phyloP scores from a whole-genome alignment of 2,329 filamentous ascomycete species.

The Dryadomyces quercivorus region DNA sequence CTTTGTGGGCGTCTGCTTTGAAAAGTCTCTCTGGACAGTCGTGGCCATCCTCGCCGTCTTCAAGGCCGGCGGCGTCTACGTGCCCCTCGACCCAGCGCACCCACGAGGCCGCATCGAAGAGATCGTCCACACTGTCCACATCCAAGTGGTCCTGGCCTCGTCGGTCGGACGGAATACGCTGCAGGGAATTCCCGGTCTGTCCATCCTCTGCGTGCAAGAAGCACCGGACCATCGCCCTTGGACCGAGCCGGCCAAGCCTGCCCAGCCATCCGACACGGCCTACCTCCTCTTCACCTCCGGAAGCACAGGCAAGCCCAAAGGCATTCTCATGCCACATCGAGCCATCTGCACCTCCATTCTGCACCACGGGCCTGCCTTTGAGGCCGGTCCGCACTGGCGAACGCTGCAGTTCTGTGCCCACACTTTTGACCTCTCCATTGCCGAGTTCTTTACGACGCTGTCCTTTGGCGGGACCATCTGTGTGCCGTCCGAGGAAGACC shows the following conservation, averaged over 20 bases:
- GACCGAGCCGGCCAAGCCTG: constrained; percentile 15
- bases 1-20: constrained; percentile 53
- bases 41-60: constrained; percentile 57
- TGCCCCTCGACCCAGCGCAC: constrained; percentile 35
- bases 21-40: constrained; percentile 58
- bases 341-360: constrained; percentile 42
- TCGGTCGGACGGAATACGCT: neutral
- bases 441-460: constrained; percentile 42
- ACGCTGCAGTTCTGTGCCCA: constrained; percentile 47
- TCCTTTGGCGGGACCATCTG: constrained; percentile 45
- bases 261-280: constrained; percentile 29
- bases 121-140: neutral
- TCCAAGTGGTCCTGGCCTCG: neutral
- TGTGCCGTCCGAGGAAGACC: neutral
- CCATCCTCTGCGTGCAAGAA: constrained; percentile 5
- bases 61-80: constrained; percentile 35
- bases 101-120: constrained; percentile 15
- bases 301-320: constrained; percentile 44
- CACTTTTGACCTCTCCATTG: constrained; percentile 40
- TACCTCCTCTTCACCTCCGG: constrained; percentile 51
- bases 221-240: constrained; percentile 9
- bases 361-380: constrained; percentile 36
- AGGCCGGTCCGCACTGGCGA: constrained; percentile 37
- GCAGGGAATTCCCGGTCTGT: neutral
- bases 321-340: constrained; percentile 49